These are phyloP conservation scores for Microcyclosporella mali DNA, from an alignment of 2,329 filamentous ascomycete species.

Conservation along the genomic window DNA sequence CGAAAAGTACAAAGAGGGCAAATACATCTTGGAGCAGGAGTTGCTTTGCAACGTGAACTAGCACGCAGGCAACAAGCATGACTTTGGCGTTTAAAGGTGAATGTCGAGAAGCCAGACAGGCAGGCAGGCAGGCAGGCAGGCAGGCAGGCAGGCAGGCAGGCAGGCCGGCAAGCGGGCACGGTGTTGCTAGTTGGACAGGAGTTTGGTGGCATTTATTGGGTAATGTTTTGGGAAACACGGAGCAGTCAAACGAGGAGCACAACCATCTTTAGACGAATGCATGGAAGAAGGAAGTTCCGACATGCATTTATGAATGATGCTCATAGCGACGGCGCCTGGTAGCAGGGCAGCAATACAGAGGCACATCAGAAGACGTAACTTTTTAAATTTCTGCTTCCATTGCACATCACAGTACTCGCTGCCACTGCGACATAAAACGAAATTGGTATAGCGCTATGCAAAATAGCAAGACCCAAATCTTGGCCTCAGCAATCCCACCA, in stretches of 20 bases:
- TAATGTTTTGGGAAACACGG: background rate
- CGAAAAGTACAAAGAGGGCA: slow-evolving; percentile 99
- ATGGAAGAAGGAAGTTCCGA: too few species aligned
- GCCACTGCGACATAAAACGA: slow-evolving; percentile 16
- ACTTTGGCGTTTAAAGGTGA: background rate
- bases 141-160: background rate
- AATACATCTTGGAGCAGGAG: slow-evolving; percentile 93
- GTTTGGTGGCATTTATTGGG: background rate
- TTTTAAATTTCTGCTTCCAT: too few species aligned
- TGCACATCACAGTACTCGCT: background rate
- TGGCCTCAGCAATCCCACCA: too few species aligned
- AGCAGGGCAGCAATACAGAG: too few species aligned
- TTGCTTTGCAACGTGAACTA: slow-evolving; percentile 68
- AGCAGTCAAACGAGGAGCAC: background rate
- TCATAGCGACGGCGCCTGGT: too few species aligned
- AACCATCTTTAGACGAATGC: too few species aligned
- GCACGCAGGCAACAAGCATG: background rate
- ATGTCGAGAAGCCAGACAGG: background rate
- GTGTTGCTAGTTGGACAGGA: background rate
- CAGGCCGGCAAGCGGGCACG: background rate
- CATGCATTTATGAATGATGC: too few species aligned
- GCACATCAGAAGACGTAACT: too few species aligned
- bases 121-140: background rate
- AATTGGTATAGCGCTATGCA: slow-evolving; percentile 26
- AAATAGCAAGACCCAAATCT: slow-evolving; percentile 16